Base-by-base conservation (phyloP, 345 rosid species). In the Turnera subulata region DNA sequence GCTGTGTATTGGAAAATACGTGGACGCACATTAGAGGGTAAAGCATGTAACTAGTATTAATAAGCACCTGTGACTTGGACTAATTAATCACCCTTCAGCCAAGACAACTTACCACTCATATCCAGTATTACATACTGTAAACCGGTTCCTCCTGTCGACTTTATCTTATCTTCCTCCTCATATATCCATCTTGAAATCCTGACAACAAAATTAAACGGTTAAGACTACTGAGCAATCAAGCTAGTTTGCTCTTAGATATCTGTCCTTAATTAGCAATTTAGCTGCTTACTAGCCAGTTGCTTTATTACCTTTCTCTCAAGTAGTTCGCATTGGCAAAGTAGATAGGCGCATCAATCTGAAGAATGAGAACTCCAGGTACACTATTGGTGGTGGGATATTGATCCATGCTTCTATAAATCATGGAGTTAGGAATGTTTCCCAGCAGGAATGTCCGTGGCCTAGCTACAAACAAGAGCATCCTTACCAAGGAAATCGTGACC, bases 301-400 rank as follows among this genome's bases (percentile, higher is more conserved):
- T n/a, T n/a, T n/a, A n/a, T 6, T 40, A 65, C 75, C 77, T 72
- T 56, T 72, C 80, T 56, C 67, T 62, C 4, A 72, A 20, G 74
- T 69, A 76, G 66, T 46, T 51, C 1, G 74, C 51, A 37, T 76
- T 69, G 20, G 75, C 71, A 29, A 71, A 76, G 61, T 63, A 71
- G 43, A 71, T 50, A 0, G 80, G 73, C 11, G 80, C 52, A 24
- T 67, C 73, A 42, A 76, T 62, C 32, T 60, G 53, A 19, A 72
- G 58, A 17, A 52, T 51, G 49, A 76, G 72, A 45, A 72, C 51
- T 50, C 62, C 68, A 13, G 77, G 69, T 16, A 69, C 56, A 14
- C 13, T 54, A 6, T 47, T 24, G 9, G 72, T 62, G 0, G 12
- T 43, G 10, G 71, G 63, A 46, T 65, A 76, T 4, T 66, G 71